A percentile compares a stretch with the other conserved stretches of the same genome.
Evolutionary conservation across 2,329 filamentous ascomycete species (phyloP).

Genomic region (Apiospora saccharicola): DNA sequence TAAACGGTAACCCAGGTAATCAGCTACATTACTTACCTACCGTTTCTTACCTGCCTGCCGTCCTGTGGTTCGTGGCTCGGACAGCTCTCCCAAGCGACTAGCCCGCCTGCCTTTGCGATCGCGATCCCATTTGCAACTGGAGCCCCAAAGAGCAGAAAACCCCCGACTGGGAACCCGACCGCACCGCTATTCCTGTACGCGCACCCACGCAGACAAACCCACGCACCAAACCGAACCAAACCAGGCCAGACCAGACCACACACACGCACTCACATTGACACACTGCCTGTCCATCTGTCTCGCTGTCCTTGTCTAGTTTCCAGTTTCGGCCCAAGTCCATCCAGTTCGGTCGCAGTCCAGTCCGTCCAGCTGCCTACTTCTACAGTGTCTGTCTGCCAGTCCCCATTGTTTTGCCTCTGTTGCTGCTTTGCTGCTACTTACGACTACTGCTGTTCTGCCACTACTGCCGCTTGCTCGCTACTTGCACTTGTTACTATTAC

Average conservation of each 20-base stretch:
- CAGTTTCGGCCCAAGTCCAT: slow-evolving; percentile 16
- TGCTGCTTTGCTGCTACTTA: slow-evolving; percentile 3
- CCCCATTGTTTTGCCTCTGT: slow-evolving; percentile 21
- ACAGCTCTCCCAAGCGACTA: slow-evolving; percentile 12
- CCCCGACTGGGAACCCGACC: slow-evolving; percentile 12
- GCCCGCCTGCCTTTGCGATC: slow-evolving; percentile 18
- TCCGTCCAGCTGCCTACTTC: neutral
- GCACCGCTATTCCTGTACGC: slow-evolving; percentile 2
- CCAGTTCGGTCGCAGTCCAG: slow-evolving; percentile 7
- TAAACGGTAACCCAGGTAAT: neutral
- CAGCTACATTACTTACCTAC: neutral
- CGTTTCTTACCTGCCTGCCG: slow-evolving; percentile 2
- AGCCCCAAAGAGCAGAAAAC: slow-evolving; percentile 5
- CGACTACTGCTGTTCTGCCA: slow-evolving; percentile 11
- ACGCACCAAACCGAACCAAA: neutral
- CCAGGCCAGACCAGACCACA: neutral
- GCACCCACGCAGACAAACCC: neutral
- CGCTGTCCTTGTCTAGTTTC: neutral
- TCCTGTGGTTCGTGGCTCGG: slow-evolving; percentile 11
- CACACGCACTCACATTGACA: neutral
- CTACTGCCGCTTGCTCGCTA: neutral
- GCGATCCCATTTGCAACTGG: slow-evolving; percentile 22
- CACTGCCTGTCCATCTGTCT: neutral
- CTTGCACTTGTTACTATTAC: neutral
- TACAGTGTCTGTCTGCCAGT: slow-evolving; percentile 17